A percentile compares a stretch with the other conserved stretches of the same genome.
phyloP scores from a whole-genome alignment of 2,329 filamentous ascomycete species.

The Aphanoascus verrucosus region DNA sequence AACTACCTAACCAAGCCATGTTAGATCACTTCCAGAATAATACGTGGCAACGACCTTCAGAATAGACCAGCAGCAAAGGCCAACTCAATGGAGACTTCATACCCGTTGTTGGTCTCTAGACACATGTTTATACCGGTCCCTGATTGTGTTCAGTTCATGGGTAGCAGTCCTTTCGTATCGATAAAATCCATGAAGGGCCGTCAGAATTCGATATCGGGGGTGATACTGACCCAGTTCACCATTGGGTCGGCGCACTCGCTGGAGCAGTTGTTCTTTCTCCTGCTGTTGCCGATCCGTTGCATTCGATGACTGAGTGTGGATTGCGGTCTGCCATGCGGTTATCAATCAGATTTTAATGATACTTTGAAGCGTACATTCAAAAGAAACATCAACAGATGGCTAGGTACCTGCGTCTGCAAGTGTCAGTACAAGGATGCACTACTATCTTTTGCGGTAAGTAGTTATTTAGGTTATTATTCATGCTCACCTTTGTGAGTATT shows the following conservation, averaged over 20 bases:
- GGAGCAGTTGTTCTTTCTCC: slow-evolving; percentile 18
- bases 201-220: slow-evolving; percentile 22
- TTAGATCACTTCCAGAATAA: background rate
- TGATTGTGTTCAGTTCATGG: background rate
- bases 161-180: slow-evolving; percentile 17
- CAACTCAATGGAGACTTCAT: background rate
- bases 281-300: background rate
- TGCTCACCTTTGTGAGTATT: background rate
- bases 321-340: background rate
- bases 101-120: slow-evolving; percentile 9
- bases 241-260: slow-evolving; percentile 14
- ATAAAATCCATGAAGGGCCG: slow-evolving; percentile 21
- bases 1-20: slow-evolving; percentile 33
- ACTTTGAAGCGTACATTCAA: too few relatives aligned
- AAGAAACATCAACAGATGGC: background rate
- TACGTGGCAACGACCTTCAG: too few relatives aligned
- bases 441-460: background rate
- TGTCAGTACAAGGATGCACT: background rate
- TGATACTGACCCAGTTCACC: slow-evolving; percentile 19
- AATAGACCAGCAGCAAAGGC: too few relatives aligned
- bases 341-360: background rate
- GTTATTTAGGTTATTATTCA: background rate
- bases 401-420: background rate
- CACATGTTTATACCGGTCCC: slow-evolving; percentile 6
- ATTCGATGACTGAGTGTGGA: background rate